phyloP scores from a whole-genome alignment of 1,284 basidiomycete species.

The Ceratobasidium sp. region DNA sequence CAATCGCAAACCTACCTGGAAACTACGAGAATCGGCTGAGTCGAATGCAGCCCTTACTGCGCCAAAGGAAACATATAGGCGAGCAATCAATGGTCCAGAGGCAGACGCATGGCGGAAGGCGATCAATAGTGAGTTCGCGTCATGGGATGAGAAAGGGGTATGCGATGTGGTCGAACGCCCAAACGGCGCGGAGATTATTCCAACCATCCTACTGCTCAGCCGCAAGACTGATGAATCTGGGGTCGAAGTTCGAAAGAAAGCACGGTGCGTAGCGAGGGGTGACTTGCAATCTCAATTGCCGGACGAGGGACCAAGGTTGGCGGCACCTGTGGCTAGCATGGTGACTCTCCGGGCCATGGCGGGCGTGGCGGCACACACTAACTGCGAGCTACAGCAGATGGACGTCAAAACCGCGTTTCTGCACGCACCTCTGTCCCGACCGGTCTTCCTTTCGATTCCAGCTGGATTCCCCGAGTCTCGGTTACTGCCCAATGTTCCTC shows the following conservation, averaged over 20 bases:
- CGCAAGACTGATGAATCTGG: conserved; percentile 58
- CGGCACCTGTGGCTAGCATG: conserved; percentile 59
- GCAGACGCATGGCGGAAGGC: background rate
- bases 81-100: conserved; percentile 9
- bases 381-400: conserved; percentile 59
- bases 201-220: conserved; percentile 35
- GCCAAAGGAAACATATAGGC: background rate
- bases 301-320: conserved; percentile 62
- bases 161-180: background rate
- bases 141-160: background rate
- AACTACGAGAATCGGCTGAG: background rate
- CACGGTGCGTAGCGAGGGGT: conserved; percentile 61
- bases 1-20: conserved; percentile 1
- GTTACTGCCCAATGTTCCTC: background rate
- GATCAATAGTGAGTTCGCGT: background rate
- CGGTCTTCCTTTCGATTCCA: conserved; percentile 50
- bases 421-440: conserved; percentile 47
- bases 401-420: conserved; percentile 62
- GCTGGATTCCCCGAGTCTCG: conserved; percentile 38
- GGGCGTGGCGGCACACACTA: conserved; percentile 57
- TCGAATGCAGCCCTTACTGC: background rate
- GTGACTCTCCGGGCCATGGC: conserved; percentile 57
- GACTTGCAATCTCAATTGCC: conserved; percentile 60
- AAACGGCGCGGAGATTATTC: background rate
- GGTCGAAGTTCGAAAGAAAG: conserved; percentile 57